Percentiles rank a stretch among this genome's conserved stretches.
These are phyloP conservation scores for Diaporthe longicolla DNA, from an alignment of 2,329 filamentous ascomycete genomes.

Conservation along the genomic window DNA sequence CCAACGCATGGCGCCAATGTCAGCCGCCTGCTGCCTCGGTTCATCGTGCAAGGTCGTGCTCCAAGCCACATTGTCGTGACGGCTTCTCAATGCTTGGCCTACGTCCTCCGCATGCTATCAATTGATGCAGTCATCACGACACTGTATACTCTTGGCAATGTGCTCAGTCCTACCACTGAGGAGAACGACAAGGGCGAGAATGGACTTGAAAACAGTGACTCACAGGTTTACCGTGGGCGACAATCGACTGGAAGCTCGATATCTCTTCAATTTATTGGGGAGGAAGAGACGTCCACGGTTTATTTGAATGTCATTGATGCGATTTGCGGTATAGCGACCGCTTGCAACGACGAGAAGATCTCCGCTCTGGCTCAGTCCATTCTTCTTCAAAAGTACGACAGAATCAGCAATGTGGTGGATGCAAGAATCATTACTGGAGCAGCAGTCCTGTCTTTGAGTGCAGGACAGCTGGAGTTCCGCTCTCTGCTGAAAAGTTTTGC, in stretches of 20 bases:
- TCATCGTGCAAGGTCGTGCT: slow-evolving; percentile 87
- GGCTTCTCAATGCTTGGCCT: slow-evolving; percentile 88
- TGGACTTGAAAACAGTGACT: slow-evolving; percentile 57
- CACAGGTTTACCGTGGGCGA: slow-evolving; percentile 65
- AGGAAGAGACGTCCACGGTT: slow-evolving; percentile 83
- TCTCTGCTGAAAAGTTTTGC: slow-evolving; percentile 88
- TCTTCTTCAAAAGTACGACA: slow-evolving; percentile 94
- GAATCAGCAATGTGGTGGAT: slow-evolving; percentile 85
- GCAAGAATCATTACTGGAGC: slow-evolving; percentile 88
- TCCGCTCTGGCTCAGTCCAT: slow-evolving; percentile 94
- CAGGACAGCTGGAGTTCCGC: slow-evolving; percentile 86
- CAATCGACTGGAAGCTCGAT: slow-evolving; percentile 81
- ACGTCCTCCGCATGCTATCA: slow-evolving; percentile 84
- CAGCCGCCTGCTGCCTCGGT: slow-evolving; percentile 84
- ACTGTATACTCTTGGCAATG: slow-evolving; percentile 95
- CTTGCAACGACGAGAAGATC: slow-evolving; percentile 90
- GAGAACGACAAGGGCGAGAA: slow-evolving; percentile 46
- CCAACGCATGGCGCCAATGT: slow-evolving; percentile 80
- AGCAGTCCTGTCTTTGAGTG: slow-evolving; percentile 81
- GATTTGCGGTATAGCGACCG: slow-evolving; percentile 89
- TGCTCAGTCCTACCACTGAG: slow-evolving; percentile 81
- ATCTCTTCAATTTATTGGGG: slow-evolving; percentile 80
- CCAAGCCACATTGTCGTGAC: slow-evolving; percentile 78
- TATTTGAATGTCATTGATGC: slow-evolving; percentile 95
- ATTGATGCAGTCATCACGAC: slow-evolving; percentile 96